These are phyloP conservation scores for Stylosanthes scabra DNA, from an alignment of 331 rosid species.

Conservation along the genomic window DNA sequence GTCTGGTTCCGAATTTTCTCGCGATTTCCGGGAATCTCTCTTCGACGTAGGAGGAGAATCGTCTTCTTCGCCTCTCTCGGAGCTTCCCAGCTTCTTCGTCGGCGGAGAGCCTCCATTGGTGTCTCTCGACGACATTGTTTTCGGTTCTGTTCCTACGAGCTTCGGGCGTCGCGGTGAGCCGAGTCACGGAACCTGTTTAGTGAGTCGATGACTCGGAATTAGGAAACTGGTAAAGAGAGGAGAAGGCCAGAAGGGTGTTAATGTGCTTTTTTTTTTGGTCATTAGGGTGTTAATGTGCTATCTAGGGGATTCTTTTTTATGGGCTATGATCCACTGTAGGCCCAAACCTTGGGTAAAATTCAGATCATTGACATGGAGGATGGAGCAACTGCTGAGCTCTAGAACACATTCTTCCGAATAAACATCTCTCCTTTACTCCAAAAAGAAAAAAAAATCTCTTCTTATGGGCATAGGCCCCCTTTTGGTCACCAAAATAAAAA, in stretches of 20 bases:
- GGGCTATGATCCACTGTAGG: no score
- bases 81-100: conserved; percentile 25
- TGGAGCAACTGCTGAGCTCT: no score
- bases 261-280: no score
- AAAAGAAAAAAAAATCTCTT: no score
- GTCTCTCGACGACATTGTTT: conserved; percentile 54
- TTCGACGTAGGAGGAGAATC: conserved; percentile 52
- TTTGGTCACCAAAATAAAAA: no score
- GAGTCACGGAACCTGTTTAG: conserved; percentile 13
- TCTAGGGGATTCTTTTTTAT: not conserved
- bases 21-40: conserved; percentile 34
- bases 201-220: conserved; percentile 15
- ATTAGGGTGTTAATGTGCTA: not conserved
- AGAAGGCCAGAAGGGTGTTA: no score
- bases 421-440: no score
- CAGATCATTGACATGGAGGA: no score
- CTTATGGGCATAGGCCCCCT: no score
- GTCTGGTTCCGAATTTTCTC: conserved; percentile 42
- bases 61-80: conserved; percentile 47
- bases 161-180: conserved; percentile 19
- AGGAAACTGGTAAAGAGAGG: not conserved
- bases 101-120: conserved; percentile 37
- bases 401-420: no score
- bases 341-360: no score
- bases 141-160: not conserved